Base-by-base conservation (phyloP, 805 yeast genomes). In the Metschnikowia noctiluminum region DNA sequence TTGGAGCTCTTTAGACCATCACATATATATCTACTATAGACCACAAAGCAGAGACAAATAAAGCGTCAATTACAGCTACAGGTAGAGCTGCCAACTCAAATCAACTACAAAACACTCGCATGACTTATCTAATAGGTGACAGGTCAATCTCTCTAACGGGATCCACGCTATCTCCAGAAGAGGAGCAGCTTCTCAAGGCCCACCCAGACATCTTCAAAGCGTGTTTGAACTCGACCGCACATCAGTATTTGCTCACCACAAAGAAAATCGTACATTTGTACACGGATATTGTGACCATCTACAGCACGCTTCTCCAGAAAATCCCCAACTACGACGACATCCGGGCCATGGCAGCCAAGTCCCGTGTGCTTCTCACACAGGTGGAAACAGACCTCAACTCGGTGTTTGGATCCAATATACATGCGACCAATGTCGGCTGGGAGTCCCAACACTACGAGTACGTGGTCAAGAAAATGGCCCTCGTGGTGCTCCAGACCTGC, bases 121-220 rank as follows among this genome's bases (percentile, higher is more conserved):
- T 71, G 76, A 64, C 74, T 2, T 71, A 71, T 49, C 63, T 69
- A n/a, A 65, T 71, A 43, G 76, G 74, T 7, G 71, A 66, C 53
- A 50, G 63, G 26, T 51, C 49, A 42, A 60, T 71, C 35, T 50
- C 61, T 15, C 48, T 71, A 34, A 64, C 62, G 40, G 53, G 53
- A 12, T 43, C 53, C 1, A 32, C 43, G 37, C 39, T 63, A 13
- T 35, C 56, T 8, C 59, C 57, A 12, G 55, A 56, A 14, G 73
- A 70, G 42, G 55, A 52, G 50, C 52, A 51, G 44, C 58, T 69
- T 27, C 51, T 69, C 27, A 46, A 62, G 6, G 45, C 65, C 1
- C 72, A 68, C 46, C 61, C 61, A 28, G 59, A 60, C 28, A 39
- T 70, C 28, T 69, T 71, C 56, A 60, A 61, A 42, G 60, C 57